Base-by-base conservation (phyloP, 345 rosid genomes). In the Populus ilicifolia region DNA sequence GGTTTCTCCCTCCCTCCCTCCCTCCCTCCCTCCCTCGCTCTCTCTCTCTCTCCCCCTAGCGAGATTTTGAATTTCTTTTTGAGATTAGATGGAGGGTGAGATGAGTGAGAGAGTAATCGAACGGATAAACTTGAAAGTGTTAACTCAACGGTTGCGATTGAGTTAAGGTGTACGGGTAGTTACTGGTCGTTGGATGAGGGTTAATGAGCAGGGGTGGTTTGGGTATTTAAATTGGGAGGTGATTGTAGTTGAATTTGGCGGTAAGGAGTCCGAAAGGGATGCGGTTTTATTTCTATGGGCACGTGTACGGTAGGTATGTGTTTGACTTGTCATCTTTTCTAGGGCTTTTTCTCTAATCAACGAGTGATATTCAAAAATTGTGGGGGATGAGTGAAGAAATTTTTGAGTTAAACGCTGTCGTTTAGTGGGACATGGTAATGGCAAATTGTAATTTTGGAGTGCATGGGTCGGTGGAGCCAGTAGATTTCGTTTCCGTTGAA, bases 161-260 rank as follows among this genome's bases (percentile, higher is more conserved):
- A 62, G 56, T 27, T 14, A 11, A 13, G 39, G 50, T 10, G 23
- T 50, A 29, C 46, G 65, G 61, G 75, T 0, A 33, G 23, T 38
- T 21, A 13, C 7, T 16, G 23, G 48, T 79, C 87, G 84, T 83
- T 70, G 70, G 85, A 86, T 85, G 52, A 46, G 50, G 67, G n/a
- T 63, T 14, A 43, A 43, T 67, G 36, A 17, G 1, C 71, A 80
- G 81, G 35, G 64, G 36, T 29, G 8, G 27, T 36, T n/a, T 65
- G n/a, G 44, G 75, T 20, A 78, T 82, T 70, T 0, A 2, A 43
- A 43, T 1, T 3, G 64, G 75, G 48, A 75, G 73, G 69, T 20
- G 78, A 76, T 56, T 69, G 73, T 77, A 54, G 80, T 27, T 78
- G 82, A 79, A 81, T 85, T 89, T 89, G 91, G 91, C 92, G 92